A percentile compares a stretch with the other conserved stretches of the same genome.
phyloP scores from a whole-genome alignment of 805 yeast species.

The Nakazawaea ambrosiae region DNA sequence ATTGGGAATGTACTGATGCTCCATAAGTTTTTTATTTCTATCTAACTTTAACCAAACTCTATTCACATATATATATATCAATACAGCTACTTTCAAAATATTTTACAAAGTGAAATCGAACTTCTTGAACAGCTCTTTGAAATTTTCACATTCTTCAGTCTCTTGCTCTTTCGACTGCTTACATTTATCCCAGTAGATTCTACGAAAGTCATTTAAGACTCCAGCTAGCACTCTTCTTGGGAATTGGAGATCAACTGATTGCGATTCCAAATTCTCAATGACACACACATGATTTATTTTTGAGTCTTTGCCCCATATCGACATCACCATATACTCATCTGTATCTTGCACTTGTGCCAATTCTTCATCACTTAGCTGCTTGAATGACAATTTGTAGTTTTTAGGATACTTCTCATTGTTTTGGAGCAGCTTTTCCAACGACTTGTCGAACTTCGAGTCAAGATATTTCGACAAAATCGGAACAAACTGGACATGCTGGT shows the following conservation, averaged over 20 bases:
- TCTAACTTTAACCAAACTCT: too few species aligned
- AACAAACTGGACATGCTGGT: slow-evolving; percentile 68
- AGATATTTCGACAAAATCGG: slow-evolving; percentile 50
- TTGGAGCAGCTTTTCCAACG: slow-evolving; percentile 35
- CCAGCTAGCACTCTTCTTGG: slow-evolving; percentile 75
- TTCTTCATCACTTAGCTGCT: slow-evolving; percentile 14
- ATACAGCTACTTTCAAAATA: slow-evolving; percentile 10
- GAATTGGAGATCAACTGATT: slow-evolving; percentile 63
- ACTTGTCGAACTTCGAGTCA: slow-evolving; percentile 31
- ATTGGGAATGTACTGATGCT: slow-evolving; percentile 67
- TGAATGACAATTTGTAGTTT: slow-evolving; percentile 38
- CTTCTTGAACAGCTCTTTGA: slow-evolving; percentile 46
- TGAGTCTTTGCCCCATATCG: slow-evolving; percentile 12
- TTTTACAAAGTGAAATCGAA: slow-evolving; percentile 43
- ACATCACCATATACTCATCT: slow-evolving; percentile 30
- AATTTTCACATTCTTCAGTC: slow-evolving; percentile 50
- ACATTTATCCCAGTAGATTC: slow-evolving; percentile 75
- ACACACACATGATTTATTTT: slow-evolving; percentile 18
- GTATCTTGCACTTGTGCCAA: slow-evolving; percentile 2
- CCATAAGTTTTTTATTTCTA: slow-evolving; percentile 29
- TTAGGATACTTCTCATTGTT: slow-evolving; percentile 42
- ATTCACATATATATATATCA: background rate
- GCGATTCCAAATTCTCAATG: slow-evolving; percentile 12
- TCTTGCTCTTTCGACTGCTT: slow-evolving; percentile 59
- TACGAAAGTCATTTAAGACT: slow-evolving; percentile 50